These are phyloP conservation scores for Arthrinium puccinioides DNA, from an alignment of 2,329 filamentous ascomycete genomes.

Conservation along the genomic window DNA sequence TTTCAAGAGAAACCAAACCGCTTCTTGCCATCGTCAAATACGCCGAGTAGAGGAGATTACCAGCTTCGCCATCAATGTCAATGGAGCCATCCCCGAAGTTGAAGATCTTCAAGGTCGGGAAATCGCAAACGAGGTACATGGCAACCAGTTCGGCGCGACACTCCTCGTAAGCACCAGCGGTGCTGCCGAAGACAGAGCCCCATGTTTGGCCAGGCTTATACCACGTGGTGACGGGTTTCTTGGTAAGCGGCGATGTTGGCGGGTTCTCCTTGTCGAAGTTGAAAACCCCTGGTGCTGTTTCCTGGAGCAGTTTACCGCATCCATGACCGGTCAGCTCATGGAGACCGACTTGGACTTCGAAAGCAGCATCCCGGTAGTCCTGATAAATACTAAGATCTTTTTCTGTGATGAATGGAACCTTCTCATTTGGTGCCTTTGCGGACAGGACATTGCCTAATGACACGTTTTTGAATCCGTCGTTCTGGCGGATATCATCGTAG, in stretches of 20 bases:
- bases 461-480: conserved; percentile 85
- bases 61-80: conserved; percentile 69
- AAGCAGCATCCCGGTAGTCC: conserved; percentile 77
- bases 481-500: conserved; percentile 73
- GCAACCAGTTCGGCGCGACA: conserved; percentile 91
- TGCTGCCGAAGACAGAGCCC: conserved; percentile 83
- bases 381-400: conserved; percentile 72
- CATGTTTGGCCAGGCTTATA: conserved; percentile 95
- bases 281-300: conserved; percentile 72
- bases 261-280: conserved; percentile 85
- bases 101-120: conserved; percentile 82
- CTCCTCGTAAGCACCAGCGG: conserved; percentile 87
- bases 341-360: conserved; percentile 92
- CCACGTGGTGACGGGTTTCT: conserved; percentile 73
- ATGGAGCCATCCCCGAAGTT: conserved; percentile 74
- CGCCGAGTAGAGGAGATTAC: conserved; percentile 78
- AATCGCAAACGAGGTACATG: conserved; percentile 84
- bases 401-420: conserved; percentile 80
- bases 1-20: conserved; percentile 81
- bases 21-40: conserved; percentile 93
- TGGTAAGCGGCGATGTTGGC: conserved; percentile 71
- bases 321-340: conserved; percentile 85
- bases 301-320: conserved; percentile 88
- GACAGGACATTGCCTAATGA: conserved; percentile 88
- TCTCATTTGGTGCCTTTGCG: conserved; percentile 87